A percentile compares a stretch with the other conserved stretches of the same genome.
Evolutionary conservation across 1,284 basidiomycete species (phyloP).

Genomic region (Exobasidium rhododendri): DNA sequence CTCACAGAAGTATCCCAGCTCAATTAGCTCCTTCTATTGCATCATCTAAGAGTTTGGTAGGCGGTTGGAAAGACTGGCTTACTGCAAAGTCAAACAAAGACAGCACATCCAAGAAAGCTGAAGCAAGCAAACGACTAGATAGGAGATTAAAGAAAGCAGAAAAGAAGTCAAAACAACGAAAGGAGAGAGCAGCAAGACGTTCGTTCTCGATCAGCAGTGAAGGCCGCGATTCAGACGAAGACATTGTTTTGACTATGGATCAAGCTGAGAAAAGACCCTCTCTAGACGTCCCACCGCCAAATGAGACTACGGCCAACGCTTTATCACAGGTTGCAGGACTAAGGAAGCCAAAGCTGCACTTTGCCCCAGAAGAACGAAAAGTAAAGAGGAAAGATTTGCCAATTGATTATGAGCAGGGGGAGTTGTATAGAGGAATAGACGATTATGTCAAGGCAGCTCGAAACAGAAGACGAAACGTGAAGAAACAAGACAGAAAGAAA

Average conservation of each 20-base stretch:
- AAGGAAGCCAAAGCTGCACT: slow-evolving; percentile 31
- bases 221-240: neutral
- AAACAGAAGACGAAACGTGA: slow-evolving; percentile 21
- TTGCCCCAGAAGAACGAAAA: slow-evolving; percentile 43
- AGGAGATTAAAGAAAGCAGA: neutral
- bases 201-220: neutral
- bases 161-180: neutral
- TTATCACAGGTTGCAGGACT: slow-evolving; percentile 17
- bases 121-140: neutral
- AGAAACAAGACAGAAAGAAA: slow-evolving; percentile 25
- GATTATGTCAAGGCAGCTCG: slow-evolving; percentile 43
- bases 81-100: neutral
- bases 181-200: neutral
- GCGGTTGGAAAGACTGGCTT: neutral
- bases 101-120: neutral
- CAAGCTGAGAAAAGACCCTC: neutral
- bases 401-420: slow-evolving; percentile 36
- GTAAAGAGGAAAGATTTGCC: slow-evolving; percentile 48
- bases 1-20: neutral
- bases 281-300: slow-evolving; percentile 11
- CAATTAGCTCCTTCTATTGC: neutral
- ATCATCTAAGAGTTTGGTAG: neutral
- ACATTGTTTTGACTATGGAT: slow-evolving; percentile 5
- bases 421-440: slow-evolving; percentile 49
- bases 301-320: slow-evolving; percentile 13